Conservation (phyloP, 257 asterid species). For the Eustoma russellianum region DNA sequence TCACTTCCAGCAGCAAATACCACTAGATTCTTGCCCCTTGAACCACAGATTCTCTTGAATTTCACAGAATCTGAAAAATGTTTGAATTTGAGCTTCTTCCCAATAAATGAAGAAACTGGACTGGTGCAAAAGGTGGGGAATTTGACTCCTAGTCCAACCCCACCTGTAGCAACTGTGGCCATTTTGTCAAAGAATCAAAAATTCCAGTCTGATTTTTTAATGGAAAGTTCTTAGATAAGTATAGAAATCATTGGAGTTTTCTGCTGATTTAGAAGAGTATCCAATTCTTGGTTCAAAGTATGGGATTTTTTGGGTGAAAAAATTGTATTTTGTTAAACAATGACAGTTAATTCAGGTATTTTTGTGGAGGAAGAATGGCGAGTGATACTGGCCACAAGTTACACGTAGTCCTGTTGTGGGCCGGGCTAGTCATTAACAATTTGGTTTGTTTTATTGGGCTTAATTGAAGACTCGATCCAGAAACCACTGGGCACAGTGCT, state of each 20-base stretch:
- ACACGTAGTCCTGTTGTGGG: constrained; percentile 16
- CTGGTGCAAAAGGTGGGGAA: constrained; percentile 38
- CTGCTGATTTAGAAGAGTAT: not conserved
- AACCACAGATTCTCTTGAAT: constrained; percentile 14
- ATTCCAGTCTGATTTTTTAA: not conserved
- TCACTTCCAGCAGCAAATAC: constrained; percentile 45
- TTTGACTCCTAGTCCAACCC: constrained; percentile 42
- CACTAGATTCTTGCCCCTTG: constrained; percentile 28
- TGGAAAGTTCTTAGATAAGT: not conserved
- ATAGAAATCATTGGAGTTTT: constrained; percentile 18
- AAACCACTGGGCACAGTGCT: too few relatives aligned
- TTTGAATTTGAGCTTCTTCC: constrained; percentile 41
- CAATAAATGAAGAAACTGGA: constrained; percentile 53
- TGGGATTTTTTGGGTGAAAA: not conserved
- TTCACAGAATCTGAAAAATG: constrained; percentile 22
- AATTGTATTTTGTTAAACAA: not conserved
- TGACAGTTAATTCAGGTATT: constrained; percentile 49
- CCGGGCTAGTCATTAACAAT: not conserved
- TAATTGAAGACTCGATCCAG: not conserved
- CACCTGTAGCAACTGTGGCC: constrained; percentile 57
- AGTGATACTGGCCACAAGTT: constrained; percentile 36
- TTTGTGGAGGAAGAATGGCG: constrained; percentile 59
- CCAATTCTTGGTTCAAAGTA: not conserved
- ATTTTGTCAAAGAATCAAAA: constrained; percentile 15
- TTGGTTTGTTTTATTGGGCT: not conserved